Evolutionary conservation across 2,329 filamentous ascomycete genomes (phyloP), one percentile per base, ranked within the genome.

Genomic region (Acrocalymma vagum): DNA sequence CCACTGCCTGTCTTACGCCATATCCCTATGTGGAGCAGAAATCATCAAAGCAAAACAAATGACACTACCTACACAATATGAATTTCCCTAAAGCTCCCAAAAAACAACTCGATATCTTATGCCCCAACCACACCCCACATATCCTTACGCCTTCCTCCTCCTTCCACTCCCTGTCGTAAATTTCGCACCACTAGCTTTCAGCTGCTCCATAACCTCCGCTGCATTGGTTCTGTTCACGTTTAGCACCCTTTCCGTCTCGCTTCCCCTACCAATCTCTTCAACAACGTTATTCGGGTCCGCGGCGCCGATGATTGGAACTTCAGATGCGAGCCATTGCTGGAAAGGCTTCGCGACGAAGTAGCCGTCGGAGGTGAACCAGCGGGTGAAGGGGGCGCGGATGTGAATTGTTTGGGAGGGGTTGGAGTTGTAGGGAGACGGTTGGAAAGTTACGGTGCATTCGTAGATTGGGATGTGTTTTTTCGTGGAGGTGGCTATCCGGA

Each of bases 401-500:
- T 83, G 76, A 45, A 82, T 62, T 13, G 73, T 75, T 46, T 78
- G 64, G 11, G 56, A 38, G 6, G 62, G 58, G 29, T 58, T 62
- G 26, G 57, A 62, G 57, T 53, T 42, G 33, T 53, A 53, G 11
- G 62, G 60, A 2, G 62, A 39, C 22, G 60, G 74, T 3, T 59
- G 76, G 38, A 83, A 72, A 30, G 77, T 79, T 35, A 96, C 78
- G 28, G 80, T 83, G 45, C 96, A 74, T 62, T 88, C 81, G 76
- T 99, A 99, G 29, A 84, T 80, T 1, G 91, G 90, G 25, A 86
- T 81, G 71, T 92, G 83, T 69, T 96, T 96, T 63, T 87, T 86
- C 1, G 83, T 84, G 2, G 80, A 82, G 25, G 85, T 89, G 2
- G 81, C 77, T 54, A 97, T 85, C 11, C 82, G 81, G 63, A 96